These are phyloP conservation scores for Bacidia gigantensis DNA, from an alignment of 495 filamentous ascomycete species.

Conservation along the genomic window DNA sequence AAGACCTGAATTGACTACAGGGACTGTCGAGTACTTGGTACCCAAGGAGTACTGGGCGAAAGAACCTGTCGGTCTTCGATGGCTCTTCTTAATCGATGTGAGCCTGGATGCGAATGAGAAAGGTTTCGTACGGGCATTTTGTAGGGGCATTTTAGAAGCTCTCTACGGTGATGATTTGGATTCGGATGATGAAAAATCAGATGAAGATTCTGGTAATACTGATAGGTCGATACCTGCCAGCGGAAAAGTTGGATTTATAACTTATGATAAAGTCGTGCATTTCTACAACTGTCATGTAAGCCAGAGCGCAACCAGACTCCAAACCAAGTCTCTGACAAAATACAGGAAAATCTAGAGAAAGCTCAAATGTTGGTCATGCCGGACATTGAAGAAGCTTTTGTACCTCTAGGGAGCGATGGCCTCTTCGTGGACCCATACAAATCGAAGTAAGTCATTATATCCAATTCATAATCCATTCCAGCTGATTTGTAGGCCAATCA, in stretches of 20 bases:
- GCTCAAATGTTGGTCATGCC: constrained; percentile 99
- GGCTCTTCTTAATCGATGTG: constrained; percentile 86
- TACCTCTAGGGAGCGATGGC: constrained; percentile 70
- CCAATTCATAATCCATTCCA: neutral
- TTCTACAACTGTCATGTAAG: constrained; percentile 88
- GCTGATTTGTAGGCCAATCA: constrained; percentile 43
- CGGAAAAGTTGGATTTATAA: constrained; percentile 85
- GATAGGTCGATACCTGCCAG: constrained; percentile 55
- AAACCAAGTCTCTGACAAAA: neutral
- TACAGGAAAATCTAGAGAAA: constrained; percentile 59
- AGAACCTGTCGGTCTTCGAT: constrained; percentile 75
- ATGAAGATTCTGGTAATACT: constrained; percentile 31
- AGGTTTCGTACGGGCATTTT: constrained; percentile 82
- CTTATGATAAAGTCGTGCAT: constrained; percentile 88
- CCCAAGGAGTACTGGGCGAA: constrained; percentile 99
- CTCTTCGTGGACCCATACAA: constrained; percentile 94
- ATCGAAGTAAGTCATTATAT: constrained; percentile 45
- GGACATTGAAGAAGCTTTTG: constrained; percentile 93
- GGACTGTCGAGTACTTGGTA: constrained; percentile 90
- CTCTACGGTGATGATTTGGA: constrained; percentile 56
- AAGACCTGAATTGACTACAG: constrained; percentile 75
- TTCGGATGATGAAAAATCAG: constrained; percentile 26
- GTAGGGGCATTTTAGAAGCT: constrained; percentile 71
- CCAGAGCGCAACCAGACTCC: constrained; percentile 4
- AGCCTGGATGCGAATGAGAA: constrained; percentile 78